Conservation (phyloP, 2,329 filamentous ascomycete species). For the Fusarium staphyleae region DNA sequence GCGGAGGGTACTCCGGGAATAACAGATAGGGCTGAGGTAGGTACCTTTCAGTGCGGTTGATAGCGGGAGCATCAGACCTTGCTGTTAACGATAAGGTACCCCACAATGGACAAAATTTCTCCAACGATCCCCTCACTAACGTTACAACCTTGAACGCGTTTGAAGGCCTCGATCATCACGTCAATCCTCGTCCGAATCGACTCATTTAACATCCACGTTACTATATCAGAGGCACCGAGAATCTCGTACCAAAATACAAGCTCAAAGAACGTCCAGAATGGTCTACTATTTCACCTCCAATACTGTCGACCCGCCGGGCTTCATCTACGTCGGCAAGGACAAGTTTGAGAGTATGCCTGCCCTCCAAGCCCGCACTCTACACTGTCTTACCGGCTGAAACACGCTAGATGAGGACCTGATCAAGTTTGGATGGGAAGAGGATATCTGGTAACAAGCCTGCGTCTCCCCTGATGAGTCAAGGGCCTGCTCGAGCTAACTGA, state of each 20-base stretch:
- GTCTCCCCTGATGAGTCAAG: too few relatives aligned
- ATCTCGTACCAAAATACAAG: not conserved
- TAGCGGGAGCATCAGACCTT: not conserved
- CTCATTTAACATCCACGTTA: not conserved
- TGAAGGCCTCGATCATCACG: not conserved
- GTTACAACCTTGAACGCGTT: not conserved
- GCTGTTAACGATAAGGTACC: conserved; percentile 29
- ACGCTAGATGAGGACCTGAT: conserved; percentile 91
- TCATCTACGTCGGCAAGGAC: conserved; percentile 97
- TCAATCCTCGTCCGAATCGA: not conserved
- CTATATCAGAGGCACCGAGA: not conserved
- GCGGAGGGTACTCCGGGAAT: not conserved
- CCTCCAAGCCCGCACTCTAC: conserved; percentile 9
- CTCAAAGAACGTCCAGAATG: conserved; percentile 60
- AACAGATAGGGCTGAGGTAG: conserved; percentile 1
- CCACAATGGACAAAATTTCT: conserved; percentile 32
- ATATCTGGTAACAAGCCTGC: conserved; percentile 80
- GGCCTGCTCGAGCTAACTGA: conserved; percentile 13
- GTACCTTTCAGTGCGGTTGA: too few relatives aligned
- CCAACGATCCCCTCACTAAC: conserved; percentile 34
- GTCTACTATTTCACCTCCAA: conserved; percentile 96
- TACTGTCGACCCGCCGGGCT: conserved; percentile 80
- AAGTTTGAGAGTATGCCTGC: conserved; percentile 88
- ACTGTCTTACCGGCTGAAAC: conserved; percentile 27
- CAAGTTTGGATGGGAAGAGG: conserved; percentile 90